Evolutionary conservation across 2,329 filamentous ascomycete genomes (phyloP).

Genomic region (Fusarium sp.): DNA sequence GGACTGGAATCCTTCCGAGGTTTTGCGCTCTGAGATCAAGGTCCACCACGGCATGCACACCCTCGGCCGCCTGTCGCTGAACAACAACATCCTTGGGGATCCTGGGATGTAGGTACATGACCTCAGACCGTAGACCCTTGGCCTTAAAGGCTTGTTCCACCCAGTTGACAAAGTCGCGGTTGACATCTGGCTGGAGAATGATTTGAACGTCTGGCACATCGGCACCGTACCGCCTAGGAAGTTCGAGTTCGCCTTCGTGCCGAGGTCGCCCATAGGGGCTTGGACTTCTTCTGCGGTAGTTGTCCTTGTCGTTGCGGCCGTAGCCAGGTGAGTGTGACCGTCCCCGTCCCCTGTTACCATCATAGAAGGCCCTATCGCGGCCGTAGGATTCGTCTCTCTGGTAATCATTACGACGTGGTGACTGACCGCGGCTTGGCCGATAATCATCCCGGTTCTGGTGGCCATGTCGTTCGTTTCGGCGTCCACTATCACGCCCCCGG

Average conservation of each 20-base stretch:
- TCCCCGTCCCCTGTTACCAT: conserved; percentile 62
- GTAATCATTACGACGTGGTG: conserved; percentile 67
- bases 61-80: conserved; percentile 86
- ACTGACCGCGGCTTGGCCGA: conserved; percentile 70
- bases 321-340: conserved; percentile 76
- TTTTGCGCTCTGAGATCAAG: conserved; percentile 78
- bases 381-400: conserved; percentile 72
- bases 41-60: conserved; percentile 86
- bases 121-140: conserved; percentile 79
- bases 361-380: conserved; percentile 58
- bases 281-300: conserved; percentile 76
- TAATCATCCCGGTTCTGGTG: conserved; percentile 71
- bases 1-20: conserved; percentile 80
- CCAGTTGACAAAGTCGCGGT: conserved; percentile 84
- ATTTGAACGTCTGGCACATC: conserved; percentile 93
- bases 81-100: conserved; percentile 84
- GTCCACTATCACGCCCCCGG: conserved; percentile 63
- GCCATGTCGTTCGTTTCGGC: conserved; percentile 60
- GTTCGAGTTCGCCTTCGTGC: conserved; percentile 70
- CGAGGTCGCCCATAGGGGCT: conserved; percentile 69
- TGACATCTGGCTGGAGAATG: conserved; percentile 81
- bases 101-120: conserved; percentile 82
- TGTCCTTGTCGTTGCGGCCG: conserved; percentile 57
- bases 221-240: conserved; percentile 78
- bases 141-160: conserved; percentile 81